Evolutionary conservation across 2,329 filamentous ascomycete genomes (phyloP), one percentile per base, ranked within the genome.

Genomic region (Tothia fuscella): DNA sequence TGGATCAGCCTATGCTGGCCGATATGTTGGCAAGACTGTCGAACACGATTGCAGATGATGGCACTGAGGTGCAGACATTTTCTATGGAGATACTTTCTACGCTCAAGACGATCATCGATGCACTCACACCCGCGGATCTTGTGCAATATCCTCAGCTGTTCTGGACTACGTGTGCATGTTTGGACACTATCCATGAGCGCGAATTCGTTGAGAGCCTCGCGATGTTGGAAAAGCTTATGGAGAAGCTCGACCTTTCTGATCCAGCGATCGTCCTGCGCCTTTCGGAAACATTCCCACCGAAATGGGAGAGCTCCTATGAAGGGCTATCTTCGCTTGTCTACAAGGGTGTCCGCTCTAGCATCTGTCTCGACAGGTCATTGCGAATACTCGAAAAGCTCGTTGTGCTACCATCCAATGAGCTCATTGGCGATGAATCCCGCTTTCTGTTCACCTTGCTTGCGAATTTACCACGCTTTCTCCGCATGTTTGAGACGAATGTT

Each of bases 11-110:
- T 44, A 98, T 96, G 89, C 72, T 98, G 13, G 87, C 86, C 2
- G 91, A 98, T 54, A 98, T 98, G 87, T 76, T 98, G 17, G 88
- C 84, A 10, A 75, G 93, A 35, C 69, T 98, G 24, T 96, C 89
- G 2, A 98, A 96, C 58, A 98, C 91, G 0, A 91, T 98, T 52
- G 88, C 93, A 0, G 89, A 96, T 49, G 87, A 95, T 51, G 86
- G 94, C 53, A 75, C 63, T 42, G 89, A 96, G 61, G 93, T 95
- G 41, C 86, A 95, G 54, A 89, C 87, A 0, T 98, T 98, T 54
- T 93, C 91, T 0, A 89, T 96, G 80, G 93, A 98, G 57, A 96
- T 98, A 44, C 63, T 98, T 41, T 95, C 88, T 0, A 98, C 93
- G 0, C 61, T 98, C 39, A 88, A 93, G 55, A 87, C 87, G 0